Evolutionary conservation across 2,329 filamentous ascomycete genomes (phyloP).

Genomic region (Stagonosporopsis tanaceti): DNA sequence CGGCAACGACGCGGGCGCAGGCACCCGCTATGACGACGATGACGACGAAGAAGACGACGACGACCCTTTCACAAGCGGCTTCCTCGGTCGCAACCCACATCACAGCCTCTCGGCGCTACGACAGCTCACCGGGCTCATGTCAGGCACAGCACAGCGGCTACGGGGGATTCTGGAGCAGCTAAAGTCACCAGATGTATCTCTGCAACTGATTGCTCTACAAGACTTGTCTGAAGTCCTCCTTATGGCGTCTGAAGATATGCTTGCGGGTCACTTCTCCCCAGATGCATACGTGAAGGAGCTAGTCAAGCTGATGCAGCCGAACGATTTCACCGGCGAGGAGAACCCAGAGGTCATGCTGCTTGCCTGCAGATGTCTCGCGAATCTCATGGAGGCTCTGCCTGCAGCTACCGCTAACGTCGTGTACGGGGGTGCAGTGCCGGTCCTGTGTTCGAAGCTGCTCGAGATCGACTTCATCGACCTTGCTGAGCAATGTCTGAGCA

Average conservation of each 20-base stretch:
- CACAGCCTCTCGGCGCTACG: conserved; percentile 76
- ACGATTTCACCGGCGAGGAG: conserved; percentile 83
- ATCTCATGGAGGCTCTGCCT: conserved; percentile 95
- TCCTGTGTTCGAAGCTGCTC: conserved; percentile 91
- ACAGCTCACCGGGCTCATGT: conserved; percentile 87
- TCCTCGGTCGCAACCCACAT: conserved; percentile 71
- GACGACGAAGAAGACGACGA: conserved; percentile 62
- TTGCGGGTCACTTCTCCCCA: conserved; percentile 92
- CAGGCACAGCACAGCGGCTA: conserved; percentile 79
- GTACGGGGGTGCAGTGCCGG: conserved; percentile 93
- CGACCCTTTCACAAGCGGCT: conserved; percentile 65
- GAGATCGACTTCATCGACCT: conserved; percentile 98
- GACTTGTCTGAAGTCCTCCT: conserved; percentile 92
- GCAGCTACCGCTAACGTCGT: conserved; percentile 94
- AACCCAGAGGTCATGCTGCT: conserved; percentile 98
- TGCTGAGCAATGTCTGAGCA: conserved; percentile 95
- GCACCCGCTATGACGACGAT: conserved; percentile 59
- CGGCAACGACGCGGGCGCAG: conserved; percentile 60
- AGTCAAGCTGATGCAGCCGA: conserved; percentile 88
- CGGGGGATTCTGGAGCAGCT: conserved; percentile 69
- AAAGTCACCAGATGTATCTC: conserved; percentile 80
- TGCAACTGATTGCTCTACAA: conserved; percentile 90
- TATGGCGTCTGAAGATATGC: conserved; percentile 94
- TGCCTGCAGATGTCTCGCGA: conserved; percentile 93
- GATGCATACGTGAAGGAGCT: conserved; percentile 96